Base-by-base conservation (phyloP, 257 asterid genomes). In the Jasminum sambac region DNA sequence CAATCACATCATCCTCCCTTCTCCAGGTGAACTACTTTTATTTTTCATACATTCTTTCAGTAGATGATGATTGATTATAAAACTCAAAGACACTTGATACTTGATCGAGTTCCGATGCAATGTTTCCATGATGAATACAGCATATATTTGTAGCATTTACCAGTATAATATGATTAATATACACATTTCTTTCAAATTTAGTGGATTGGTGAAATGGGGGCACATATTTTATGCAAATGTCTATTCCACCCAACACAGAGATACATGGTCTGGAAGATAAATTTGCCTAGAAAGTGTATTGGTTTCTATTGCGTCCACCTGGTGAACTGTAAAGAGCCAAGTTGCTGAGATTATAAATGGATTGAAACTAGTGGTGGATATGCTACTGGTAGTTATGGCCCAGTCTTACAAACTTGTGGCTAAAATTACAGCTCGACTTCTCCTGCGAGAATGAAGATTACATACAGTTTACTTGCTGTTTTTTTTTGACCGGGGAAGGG, bases 21-120 rank as follows among this genome's bases (percentile, higher is more conserved):
- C 23, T 68, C 79, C 75, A 85, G 90, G 90, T 87, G 61, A 52
- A 42, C 61, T 44, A n/a, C 75, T 63, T 64, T 58, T 23, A 23
- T 48, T 61, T 39, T 42, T 64, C 0, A 7, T 74, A n/a, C n/a
- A 59, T 39, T 34, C 36, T 16, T 55, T 23, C 10, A 23, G 38
- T 41, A 59, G 6, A 5, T 43, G 34, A 17, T 39, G n/a, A 19
- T 55, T 17, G 34, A 64, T 10, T 36, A n/a, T 14, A 0, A n/a
- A n/a, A n/a, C n/a, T n/a, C n/a, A n/a, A n/a, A n/a, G n/a, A n/a
- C n/a, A n/a, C n/a, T n/a, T n/a, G n/a, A n/a, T n/a, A n/a, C n/a
- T n/a, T n/a, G 40, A 30, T 10, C 19, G 16, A 63, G 42, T 36
- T 63, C 4, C 11, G 11, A 48, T 39, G 43, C 43, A 39, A 39